A percentile compares a stretch with the other conserved stretches of the same genome.
phyloP scores from a whole-genome alignment of 768 basidiomycete genomes.

The Astraeus odoratus region DNA sequence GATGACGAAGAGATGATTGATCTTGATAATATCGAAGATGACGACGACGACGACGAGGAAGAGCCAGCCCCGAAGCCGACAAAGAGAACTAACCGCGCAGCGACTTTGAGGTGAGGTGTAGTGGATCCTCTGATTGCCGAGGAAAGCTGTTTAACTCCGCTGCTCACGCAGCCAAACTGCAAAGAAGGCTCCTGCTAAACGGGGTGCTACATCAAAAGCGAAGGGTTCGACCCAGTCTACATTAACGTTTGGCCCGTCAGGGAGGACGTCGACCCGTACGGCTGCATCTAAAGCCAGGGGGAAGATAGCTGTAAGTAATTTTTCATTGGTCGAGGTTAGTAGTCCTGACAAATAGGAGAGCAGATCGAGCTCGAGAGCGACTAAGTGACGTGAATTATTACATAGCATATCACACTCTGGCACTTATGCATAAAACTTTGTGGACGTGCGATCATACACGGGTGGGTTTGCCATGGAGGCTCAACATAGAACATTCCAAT shows the following conservation, averaged over 20 bases:
- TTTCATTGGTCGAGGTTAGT: not conserved
- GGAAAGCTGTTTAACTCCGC: slow-evolving; percentile 22
- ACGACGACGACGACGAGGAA: slow-evolving; percentile 47
- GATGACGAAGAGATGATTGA: slow-evolving; percentile 49
- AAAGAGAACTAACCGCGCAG: slow-evolving; percentile 58
- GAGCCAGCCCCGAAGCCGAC: slow-evolving; percentile 35
- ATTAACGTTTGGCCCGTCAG: slow-evolving; percentile 56
- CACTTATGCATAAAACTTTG: too few relatives aligned
- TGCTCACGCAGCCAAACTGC: slow-evolving; percentile 24
- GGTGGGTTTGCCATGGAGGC: too few relatives aligned
- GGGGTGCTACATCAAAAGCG: slow-evolving; percentile 28
- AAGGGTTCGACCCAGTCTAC: slow-evolving; percentile 34
- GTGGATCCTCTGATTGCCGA: slow-evolving; percentile 8
- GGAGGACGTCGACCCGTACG: slow-evolving; percentile 49
- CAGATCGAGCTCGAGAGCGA: slow-evolving; percentile 24
- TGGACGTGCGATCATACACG: too few relatives aligned
- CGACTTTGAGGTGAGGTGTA: slow-evolving; percentile 50
- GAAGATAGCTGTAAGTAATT: slow-evolving; percentile 48
- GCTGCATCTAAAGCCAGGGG: slow-evolving; percentile 65
- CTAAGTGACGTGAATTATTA: slow-evolving; percentile 3
- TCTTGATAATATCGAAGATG: slow-evolving; percentile 40
- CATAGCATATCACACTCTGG: too few relatives aligned
- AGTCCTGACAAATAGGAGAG: not conserved
- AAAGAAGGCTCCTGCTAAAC: slow-evolving; percentile 53
- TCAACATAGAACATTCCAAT: too few relatives aligned